These are phyloP conservation scores for Colletotrichum tanaceti DNA, from an alignment of 2,329 filamentous ascomycete genomes.

Conservation along the genomic window DNA sequence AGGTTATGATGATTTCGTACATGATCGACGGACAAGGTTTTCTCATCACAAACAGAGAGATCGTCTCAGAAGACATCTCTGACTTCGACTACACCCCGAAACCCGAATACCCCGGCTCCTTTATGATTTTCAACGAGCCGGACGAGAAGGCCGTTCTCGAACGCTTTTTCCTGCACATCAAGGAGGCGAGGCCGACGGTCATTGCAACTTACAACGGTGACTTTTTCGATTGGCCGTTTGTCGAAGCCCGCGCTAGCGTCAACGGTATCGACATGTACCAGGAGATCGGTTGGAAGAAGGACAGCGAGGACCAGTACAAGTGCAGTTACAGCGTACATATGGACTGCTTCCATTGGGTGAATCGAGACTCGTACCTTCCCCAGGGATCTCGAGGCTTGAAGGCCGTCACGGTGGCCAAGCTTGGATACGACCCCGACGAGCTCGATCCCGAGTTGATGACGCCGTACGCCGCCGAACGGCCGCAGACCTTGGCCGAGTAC, in stretches of 20 bases:
- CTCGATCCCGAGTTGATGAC: conserved; percentile 98
- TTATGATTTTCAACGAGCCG: conserved; percentile 98
- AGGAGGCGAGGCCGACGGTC: conserved; percentile 92
- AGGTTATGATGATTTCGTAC: conserved; percentile 99
- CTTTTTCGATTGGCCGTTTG: conserved; percentile 99
- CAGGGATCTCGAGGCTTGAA: conserved; percentile 98
- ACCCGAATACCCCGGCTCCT: conserved; percentile 93
- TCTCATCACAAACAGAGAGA: conserved; percentile 96
- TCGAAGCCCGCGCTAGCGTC: conserved; percentile 91
- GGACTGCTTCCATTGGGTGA: conserved; percentile 99
- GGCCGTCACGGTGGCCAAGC: conserved; percentile 96
- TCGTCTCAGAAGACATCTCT: conserved; percentile 95
- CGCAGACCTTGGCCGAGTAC: conserved; percentile 95
- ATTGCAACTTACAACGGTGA: conserved; percentile 99
- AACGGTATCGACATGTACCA: conserved; percentile 99
- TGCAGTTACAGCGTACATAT: conserved; percentile 97
- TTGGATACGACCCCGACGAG: conserved; percentile 98
- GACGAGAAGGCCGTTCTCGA: conserved; percentile 90
- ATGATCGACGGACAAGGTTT: conserved; percentile 99
- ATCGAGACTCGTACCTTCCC: conserved; percentile 95
- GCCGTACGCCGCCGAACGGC: conserved; percentile 86
- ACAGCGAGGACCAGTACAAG: conserved; percentile 95
- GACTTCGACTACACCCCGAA: conserved; percentile 99
- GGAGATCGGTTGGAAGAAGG: conserved; percentile 96
- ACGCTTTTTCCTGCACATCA: conserved; percentile 94